Evolutionary conservation across 306 rosid genomes (phyloP), one percentile per base, ranked within the genome.

Genomic region (Prinsepia uniflora): DNA sequence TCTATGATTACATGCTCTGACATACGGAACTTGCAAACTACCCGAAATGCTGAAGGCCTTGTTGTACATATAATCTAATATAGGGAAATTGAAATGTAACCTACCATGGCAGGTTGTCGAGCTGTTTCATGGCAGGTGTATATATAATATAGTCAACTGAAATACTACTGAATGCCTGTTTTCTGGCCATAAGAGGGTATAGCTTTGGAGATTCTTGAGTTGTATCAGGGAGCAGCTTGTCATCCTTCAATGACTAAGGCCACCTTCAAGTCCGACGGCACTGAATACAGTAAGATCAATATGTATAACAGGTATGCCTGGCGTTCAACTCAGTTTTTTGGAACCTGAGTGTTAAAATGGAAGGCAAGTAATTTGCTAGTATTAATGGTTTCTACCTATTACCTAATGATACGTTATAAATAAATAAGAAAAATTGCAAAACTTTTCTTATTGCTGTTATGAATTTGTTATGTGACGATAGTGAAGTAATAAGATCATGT

Each of bases 1-100:
- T 80, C 12, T 81, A 64, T 64, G 85, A 86, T 80, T 84, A 83
- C 80, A 81, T 88, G 88, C 84, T 90, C 54, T 90, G 81, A 87
- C 10, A 8, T 47, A 10, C 45, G 13, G 63, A 40, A 67, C 46
- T 67, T 55, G 72, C 40, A 63, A 68, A 6, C 55, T 10, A 42
- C 50, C 59, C 46, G 56, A 18, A 57, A 41, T 63, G 70, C 71
- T 65, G 66, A 61, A 63, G 41, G 41, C 59, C 72, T 52, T 46
- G 19, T 41, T 45, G 64, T 65, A 71, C 13, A 77, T 65, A 48
- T 63, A 55, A 56, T 58, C 48, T 18, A 20, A 19, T 39, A 54
- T 49, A 20, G 45, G 56, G 75, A 74, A 53, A 65, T 42, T 44
- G 47, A 46, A 30, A 73, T 50, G 70, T 20, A 57, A 24, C 5